Evolutionary conservation across 2,329 filamentous ascomycete species (phyloP).

Genomic region (Raffaelea deltoideospora): DNA sequence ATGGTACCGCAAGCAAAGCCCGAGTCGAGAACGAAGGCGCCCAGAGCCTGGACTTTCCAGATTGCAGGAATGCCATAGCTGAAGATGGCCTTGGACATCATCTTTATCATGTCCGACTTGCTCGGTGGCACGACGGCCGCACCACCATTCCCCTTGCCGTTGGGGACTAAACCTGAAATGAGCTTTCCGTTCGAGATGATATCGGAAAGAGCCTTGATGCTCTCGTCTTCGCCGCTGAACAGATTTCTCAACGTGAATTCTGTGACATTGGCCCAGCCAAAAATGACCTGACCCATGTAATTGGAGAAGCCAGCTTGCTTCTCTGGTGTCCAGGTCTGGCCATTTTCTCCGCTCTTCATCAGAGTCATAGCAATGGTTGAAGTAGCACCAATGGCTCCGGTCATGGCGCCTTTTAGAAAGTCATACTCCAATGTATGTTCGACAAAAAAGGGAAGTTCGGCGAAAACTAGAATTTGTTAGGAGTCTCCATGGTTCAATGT

Average conservation of each 20-base stretch:
- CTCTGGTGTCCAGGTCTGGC: conserved; percentile 14
- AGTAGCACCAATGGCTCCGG: background rate
- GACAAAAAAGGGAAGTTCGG: too few species aligned
- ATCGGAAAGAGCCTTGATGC: conserved; percentile 11
- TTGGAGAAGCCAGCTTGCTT: conserved; percentile 13
- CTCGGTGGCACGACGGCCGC: background rate
- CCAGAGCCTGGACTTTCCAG: conserved; percentile 14
- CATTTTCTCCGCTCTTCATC: conserved; percentile 14
- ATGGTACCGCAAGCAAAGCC: conserved; percentile 13
- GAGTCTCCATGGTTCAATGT: too few species aligned
- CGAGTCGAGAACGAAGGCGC: conserved; percentile 19
- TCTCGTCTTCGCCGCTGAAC: conserved; percentile 12
- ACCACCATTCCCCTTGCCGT: conserved; percentile 1
- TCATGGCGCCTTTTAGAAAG: too few species aligned
- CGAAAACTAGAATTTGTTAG: too few species aligned
- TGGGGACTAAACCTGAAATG: conserved; percentile 7
- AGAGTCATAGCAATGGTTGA: background rate
- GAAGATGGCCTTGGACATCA: conserved; percentile 14
- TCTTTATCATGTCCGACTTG: background rate
- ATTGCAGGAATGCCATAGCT: conserved; percentile 17
- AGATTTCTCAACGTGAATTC: conserved; percentile 7
- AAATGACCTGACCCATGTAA: conserved; percentile 14
- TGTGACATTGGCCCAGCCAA: conserved; percentile 13
- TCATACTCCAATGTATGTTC: too few species aligned
- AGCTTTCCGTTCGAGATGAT: conserved; percentile 17